These are phyloP conservation scores for Phytophthora citricola DNA, from an alignment of 352 stramenopile genomes.

Conservation along the genomic window DNA sequence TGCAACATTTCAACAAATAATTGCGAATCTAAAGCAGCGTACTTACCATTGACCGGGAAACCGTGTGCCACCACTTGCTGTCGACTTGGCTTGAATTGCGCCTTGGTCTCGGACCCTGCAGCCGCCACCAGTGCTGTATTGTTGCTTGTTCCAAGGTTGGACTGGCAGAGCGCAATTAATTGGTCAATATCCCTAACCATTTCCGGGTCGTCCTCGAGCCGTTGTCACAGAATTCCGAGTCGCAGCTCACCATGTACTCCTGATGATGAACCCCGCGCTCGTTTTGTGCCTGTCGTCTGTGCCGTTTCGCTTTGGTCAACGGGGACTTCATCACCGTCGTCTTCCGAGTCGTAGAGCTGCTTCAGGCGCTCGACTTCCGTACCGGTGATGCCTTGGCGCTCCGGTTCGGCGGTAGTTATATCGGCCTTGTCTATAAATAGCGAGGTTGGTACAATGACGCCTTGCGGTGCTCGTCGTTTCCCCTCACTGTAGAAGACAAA, in stretches of 20 bases:
- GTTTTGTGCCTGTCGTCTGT: no score
- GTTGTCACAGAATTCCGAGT: background rate
- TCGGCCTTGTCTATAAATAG: background rate
- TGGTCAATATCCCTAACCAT: constrained; percentile 12
- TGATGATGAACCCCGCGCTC: no score
- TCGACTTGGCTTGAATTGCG: constrained; percentile 7
- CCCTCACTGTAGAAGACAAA: constrained; percentile 14
- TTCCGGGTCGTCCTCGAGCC: background rate
- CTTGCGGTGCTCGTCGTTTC: background rate
- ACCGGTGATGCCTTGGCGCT: background rate
- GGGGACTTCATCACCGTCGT: no score
- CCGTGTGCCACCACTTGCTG: constrained; percentile 4
- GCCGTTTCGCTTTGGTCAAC: no score
- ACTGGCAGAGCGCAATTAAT: constrained; percentile 3
- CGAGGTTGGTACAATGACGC: background rate
- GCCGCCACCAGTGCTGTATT: background rate
- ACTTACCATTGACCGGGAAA: constrained; percentile 8
- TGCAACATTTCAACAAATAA: constrained; percentile 16
- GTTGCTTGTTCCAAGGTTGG: background rate
- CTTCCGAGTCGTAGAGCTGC: background rate
- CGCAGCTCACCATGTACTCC: no score
- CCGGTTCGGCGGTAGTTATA: no score
- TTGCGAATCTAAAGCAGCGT: constrained; percentile 2
- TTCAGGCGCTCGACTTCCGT: background rate
- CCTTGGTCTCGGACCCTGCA: background rate